Evolutionary conservation across 1,284 basidiomycete genomes (phyloP).

Genomic region (Flammula alnicola): DNA sequence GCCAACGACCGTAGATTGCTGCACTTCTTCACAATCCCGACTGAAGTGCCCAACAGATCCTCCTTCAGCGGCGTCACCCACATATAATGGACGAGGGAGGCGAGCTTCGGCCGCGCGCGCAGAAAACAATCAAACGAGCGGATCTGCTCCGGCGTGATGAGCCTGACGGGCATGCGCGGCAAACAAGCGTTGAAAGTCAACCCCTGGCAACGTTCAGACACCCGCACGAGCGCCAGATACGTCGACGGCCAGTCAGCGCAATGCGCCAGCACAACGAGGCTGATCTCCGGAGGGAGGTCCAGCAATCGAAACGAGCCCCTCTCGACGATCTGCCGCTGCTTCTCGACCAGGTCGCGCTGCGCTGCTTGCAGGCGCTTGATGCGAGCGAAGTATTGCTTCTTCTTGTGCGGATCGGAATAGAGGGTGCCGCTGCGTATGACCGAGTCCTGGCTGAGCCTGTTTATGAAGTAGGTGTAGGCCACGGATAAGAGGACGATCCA

Average conservation of each 20-base stretch:
- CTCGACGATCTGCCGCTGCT: constrained; percentile 16
- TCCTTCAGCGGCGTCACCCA: constrained; percentile 28
- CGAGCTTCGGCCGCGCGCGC: constrained; percentile 10
- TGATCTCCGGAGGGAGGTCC: constrained; percentile 23
- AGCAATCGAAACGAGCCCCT: constrained; percentile 21
- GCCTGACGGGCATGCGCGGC: constrained; percentile 20
- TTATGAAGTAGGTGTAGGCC: constrained; percentile 24
- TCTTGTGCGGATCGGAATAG: constrained; percentile 5
- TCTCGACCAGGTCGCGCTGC: constrained; percentile 19
- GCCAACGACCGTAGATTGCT: constrained; percentile 32
- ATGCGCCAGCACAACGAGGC: constrained; percentile 18
- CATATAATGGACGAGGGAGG: constrained; percentile 18
- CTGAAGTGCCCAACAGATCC: constrained; percentile 19
- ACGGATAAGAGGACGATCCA: constrained; percentile 23
- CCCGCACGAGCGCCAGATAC: constrained; percentile 22
- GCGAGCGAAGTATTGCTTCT: constrained; percentile 19
- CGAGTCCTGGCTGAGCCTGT: constrained; percentile 18
- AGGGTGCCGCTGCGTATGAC: neutral
- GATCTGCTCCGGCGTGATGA: constrained; percentile 23
- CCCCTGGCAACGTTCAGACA: constrained; percentile 19
- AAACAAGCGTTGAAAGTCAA: constrained; percentile 23
- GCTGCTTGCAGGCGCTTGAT: constrained; percentile 17
- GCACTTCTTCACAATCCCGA: constrained; percentile 32
- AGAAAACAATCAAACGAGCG: constrained; percentile 21
- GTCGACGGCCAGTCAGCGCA: constrained; percentile 25